Base-by-base conservation (phyloP, 768 basidiomycete genomes). In the Lentinula sp. region DNA sequence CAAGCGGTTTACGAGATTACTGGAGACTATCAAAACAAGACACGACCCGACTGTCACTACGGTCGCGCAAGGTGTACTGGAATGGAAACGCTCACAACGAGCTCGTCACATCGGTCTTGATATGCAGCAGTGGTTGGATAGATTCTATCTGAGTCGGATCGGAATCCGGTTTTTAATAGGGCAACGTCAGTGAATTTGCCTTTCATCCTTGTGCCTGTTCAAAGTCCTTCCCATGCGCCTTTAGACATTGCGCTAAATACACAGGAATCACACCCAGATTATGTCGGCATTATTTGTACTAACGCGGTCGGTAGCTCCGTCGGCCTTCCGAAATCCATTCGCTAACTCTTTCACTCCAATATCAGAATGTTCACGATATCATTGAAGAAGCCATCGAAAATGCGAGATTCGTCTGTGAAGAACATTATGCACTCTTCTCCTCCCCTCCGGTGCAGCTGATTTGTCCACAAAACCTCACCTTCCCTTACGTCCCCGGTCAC, bases 341-440 rank as follows among this genome's bases (percentile, higher is more conserved):
- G 45, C 16, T 41, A 59, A 53, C 64, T 43, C 33, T 58, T 53
- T 32, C 45, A 23, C 37, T 42, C 64, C 41, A 46, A 35, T 6
- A 55, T 39, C 67, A 91, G 85, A 98, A 95, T 72, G 88, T 99
- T 0, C 94, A 95, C 67, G 95, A 98, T 69, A 97, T 98, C 64
- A 88, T 96, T n/a, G 90, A 93, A 69, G 97, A 99, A 79, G 92
- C 96, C 0, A 98, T 98, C 66, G 96, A 99, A 73, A 98, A 99
- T 72, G 95, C 97, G 6, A 86, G 53, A 61, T 61, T 61, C 33
- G 60, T 61, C 4, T 61, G 60, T 42, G 60, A 61, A 55, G 53
- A 54, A 55, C 60, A 61, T n/a, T 61, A 61, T 68, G 91, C 90
- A 1, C 89, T 99, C 81, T 96, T 98, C 85, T 90, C 88, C 67